These are phyloP conservation scores for Angomonas desouzai DNA, from an alignment of 208 protist genomes.

Conservation along the genomic window DNA sequence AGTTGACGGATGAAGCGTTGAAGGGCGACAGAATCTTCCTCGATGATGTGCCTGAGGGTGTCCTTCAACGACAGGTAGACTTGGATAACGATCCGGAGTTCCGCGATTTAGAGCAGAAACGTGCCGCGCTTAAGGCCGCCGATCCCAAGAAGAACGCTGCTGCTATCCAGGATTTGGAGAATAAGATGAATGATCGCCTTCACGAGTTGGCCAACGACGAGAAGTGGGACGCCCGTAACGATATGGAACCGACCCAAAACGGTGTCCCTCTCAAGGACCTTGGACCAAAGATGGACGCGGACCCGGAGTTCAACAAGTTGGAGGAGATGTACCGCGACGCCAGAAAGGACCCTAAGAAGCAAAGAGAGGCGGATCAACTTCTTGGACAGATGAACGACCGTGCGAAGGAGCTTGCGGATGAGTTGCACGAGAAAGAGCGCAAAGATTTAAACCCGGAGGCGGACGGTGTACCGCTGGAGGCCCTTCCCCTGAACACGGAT, in stretches of 20 bases:
- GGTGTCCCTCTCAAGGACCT: slow-evolving; percentile 60
- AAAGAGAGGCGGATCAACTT: slow-evolving; percentile 44
- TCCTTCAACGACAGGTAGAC: slow-evolving; percentile 54
- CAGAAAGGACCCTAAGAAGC: slow-evolving; percentile 37
- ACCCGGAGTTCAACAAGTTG: slow-evolving; percentile 59
- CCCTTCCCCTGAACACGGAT: slow-evolving; percentile 68
- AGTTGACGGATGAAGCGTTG: slow-evolving; percentile 55
- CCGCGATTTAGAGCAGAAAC: slow-evolving; percentile 55
- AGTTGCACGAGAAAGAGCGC: slow-evolving; percentile 54
- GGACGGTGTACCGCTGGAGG: slow-evolving; percentile 54
- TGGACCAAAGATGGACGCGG: slow-evolving; percentile 37
- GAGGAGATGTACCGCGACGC: slow-evolving; percentile 72
- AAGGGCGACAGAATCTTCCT: slow-evolving; percentile 79
- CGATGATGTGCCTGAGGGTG: slow-evolving; percentile 57
- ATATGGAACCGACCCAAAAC: slow-evolving; percentile 50
- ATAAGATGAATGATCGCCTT: slow-evolving; percentile 64
- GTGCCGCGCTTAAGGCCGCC: slow-evolving; percentile 48
- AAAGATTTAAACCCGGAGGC: slow-evolving; percentile 39
- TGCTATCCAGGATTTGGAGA: slow-evolving; percentile 54
- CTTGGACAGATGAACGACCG: slow-evolving; percentile 75
- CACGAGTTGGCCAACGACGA: slow-evolving; percentile 39
- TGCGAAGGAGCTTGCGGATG: slow-evolving; percentile 48
- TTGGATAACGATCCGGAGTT: slow-evolving; percentile 67
- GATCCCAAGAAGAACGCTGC: slow-evolving; percentile 30
- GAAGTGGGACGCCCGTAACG: slow-evolving; percentile 49